These are phyloP conservation scores for Penicillium sp. DNA, from an alignment of 2,329 filamentous ascomycete species.

Conservation along the genomic window DNA sequence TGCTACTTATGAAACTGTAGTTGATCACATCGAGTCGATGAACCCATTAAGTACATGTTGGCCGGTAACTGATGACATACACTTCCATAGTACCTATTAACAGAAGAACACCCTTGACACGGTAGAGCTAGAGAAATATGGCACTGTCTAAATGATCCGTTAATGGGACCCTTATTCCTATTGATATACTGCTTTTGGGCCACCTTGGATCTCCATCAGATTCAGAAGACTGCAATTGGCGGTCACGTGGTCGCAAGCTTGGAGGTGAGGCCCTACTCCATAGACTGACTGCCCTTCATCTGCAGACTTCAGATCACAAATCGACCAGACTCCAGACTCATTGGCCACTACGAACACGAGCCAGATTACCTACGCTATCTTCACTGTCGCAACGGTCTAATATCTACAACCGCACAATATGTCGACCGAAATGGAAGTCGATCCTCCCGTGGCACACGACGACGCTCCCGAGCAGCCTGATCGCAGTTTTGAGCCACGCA, in stretches of 20 bases:
- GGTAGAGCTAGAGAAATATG: no score
- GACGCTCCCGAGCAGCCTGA: slow-evolving; percentile 31
- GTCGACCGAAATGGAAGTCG: slow-evolving; percentile 48
- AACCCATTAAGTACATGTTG: not conserved
- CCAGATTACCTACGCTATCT: slow-evolving; percentile 41
- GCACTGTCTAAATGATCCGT: no score
- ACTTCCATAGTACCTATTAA: no score
- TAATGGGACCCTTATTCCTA: no score
- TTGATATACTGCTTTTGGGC: no score
- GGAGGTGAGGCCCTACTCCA: not conserved
- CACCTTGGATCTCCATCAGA: no score
- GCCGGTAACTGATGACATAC: no score
- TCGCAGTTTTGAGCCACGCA: slow-evolving; percentile 42
- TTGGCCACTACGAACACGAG: not conserved
- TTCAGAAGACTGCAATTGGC: no score
- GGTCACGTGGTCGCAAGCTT: slow-evolving; percentile 8
- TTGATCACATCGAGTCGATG: not conserved
- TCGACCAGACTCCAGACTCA: not conserved
- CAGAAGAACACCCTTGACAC: no score
- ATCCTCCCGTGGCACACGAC: slow-evolving; percentile 38
- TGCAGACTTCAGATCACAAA: slow-evolving; percentile 6
- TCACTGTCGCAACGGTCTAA: slow-evolving; percentile 50
- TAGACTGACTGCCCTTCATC: slow-evolving; percentile 4
- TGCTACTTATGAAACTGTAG: not conserved
- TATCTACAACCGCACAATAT: slow-evolving; percentile 42